Base-by-base conservation (phyloP, 2,329 filamentous ascomycete species). In the Penicillium sp. region DNA sequence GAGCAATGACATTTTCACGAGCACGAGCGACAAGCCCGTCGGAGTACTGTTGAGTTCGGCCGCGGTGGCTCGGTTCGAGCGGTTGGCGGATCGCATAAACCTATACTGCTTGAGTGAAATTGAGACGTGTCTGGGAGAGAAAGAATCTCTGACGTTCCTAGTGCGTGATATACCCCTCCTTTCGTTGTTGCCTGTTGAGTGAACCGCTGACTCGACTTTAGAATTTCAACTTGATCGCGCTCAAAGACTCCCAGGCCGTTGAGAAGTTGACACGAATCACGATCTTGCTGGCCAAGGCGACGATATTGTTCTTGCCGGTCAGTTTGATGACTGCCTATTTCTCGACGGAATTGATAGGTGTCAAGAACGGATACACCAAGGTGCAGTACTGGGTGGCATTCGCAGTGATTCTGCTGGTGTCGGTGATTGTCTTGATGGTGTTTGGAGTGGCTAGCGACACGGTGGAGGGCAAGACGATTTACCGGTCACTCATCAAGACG, bases 161-260 rank as follows among this genome's bases (percentile, higher is more conserved):
- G 86, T 87, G 69, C 65, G 78, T 62, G 10, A 12, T n/a, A n/a
- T n/a, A n/a, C n/a, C n/a, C n/a, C n/a, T n/a, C n/a, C n/a, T n/a
- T n/a, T n/a, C n/a, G n/a, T n/a, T n/a, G 26, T 27, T 6, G 26
- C 26, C 26, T 27, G 6, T 27, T 27, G 26, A 27, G 34, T 23
- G 7, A 6, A 13, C 5, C 12, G 27, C 56, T 64, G 26, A 63
- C 20, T 13, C 10, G 4, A 26, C 1, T 3, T 7, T 7, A 89
- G 85, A 90, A 90, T 68, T 91, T 91, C 78, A 90, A 88, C 68
- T 79, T 91, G 57, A 89, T 88, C 51, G 84, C 87, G 15, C 84
- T 90, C 63, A 90, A 88, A 66, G 87, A 91, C 68, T 89, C 87
- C 0, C 82, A 85, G 57, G 83, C 84, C 3, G 88, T 90, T 9